phyloP scores from a whole-genome alignment of 768 basidiomycete genomes.

The Ephemerocybe angulata region DNA sequence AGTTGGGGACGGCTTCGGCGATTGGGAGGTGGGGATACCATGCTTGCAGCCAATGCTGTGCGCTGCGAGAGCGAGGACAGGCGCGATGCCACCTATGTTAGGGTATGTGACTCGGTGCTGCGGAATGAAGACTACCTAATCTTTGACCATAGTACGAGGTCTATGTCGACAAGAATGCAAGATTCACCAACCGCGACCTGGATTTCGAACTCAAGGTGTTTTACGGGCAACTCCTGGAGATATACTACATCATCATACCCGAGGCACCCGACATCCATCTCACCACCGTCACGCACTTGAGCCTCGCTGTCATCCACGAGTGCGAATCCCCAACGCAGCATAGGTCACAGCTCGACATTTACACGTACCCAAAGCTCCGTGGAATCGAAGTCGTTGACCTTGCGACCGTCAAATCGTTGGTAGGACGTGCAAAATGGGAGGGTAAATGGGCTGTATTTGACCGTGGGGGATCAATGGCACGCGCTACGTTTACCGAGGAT shows the following conservation, averaged over 20 bases:
- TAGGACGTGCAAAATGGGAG: neutral
- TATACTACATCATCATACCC: neutral
- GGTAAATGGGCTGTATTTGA: neutral
- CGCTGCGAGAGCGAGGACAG: neutral
- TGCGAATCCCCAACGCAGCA: neutral
- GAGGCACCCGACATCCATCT: neutral
- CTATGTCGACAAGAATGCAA: neutral
- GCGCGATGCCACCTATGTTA: neutral
- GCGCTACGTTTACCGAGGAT: too few species aligned
- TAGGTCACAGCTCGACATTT: neutral
- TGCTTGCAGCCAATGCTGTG: constrained; percentile 4
- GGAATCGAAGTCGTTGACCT: neutral
- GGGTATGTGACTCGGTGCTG: neutral
- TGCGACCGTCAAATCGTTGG: neutral
- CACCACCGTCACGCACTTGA: neutral
- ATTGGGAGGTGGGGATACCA: neutral
- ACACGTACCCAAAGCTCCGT: neutral
- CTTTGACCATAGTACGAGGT: neutral
- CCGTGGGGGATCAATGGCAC: neutral
- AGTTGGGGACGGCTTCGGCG: neutral
- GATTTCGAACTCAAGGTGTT: neutral
- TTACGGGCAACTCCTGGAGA: neutral
- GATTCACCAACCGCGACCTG: neutral
- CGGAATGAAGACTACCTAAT: neutral
- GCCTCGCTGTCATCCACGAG: neutral